Evolutionary conservation across 306 rosid species (phyloP).

Genomic region (Argentina anserina): DNA sequence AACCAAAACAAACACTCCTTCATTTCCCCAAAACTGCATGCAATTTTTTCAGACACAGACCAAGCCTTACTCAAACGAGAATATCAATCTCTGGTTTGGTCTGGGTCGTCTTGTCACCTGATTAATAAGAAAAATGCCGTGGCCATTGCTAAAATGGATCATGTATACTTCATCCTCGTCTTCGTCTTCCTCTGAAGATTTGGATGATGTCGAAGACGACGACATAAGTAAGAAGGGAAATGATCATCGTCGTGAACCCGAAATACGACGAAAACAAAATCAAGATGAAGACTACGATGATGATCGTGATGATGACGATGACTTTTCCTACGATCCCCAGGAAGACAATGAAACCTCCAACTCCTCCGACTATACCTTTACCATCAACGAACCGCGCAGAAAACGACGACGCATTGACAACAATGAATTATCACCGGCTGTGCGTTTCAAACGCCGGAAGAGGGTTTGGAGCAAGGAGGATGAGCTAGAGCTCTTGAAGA

Average conservation of each 20-base stretch:
- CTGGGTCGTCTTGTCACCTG: constrained; percentile 6
- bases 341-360: constrained; percentile 19
- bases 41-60: background rate
- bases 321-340: background rate
- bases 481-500: constrained; percentile 69
- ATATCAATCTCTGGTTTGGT: constrained; percentile 13
- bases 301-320: constrained; percentile 6
- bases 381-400: constrained; percentile 9
- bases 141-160: constrained; percentile 35
- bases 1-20: background rate
- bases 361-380: constrained; percentile 22
- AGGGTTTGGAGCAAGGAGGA: constrained; percentile 75
- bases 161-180: constrained; percentile 24
- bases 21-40: background rate
- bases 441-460: background rate
- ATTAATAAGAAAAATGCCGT: constrained; percentile 15
- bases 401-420: constrained; percentile 45
- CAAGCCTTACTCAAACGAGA: background rate
- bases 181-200: background rate
- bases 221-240: background rate
- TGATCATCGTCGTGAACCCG: background rate
- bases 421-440: background rate
- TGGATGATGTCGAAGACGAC: background rate
- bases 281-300: background rate
- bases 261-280: too few species aligned